These are phyloP conservation scores for Penicillium aurantiogriseum DNA, from an alignment of 2,329 filamentous ascomycete species.

Conservation along the genomic window DNA sequence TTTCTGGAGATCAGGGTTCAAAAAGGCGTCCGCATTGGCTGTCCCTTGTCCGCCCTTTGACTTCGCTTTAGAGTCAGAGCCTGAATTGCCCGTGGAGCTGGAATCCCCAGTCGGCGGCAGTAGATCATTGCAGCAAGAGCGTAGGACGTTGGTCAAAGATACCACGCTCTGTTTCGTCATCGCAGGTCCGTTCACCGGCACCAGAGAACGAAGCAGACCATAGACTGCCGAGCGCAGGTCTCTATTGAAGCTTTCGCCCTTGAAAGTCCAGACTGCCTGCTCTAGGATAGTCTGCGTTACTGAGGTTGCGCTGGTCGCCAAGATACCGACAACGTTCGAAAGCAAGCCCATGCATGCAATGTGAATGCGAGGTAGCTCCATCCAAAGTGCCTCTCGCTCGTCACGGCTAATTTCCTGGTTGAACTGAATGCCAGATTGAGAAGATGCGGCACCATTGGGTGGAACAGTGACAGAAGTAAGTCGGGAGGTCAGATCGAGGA, in stretches of 20 bases:
- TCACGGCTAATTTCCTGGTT: conserved; percentile 74
- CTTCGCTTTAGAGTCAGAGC: conserved; percentile 44
- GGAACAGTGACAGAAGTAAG: conserved; percentile 64
- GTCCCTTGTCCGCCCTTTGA: conserved; percentile 36
- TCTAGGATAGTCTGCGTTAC: conserved; percentile 66
- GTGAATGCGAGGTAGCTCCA: conserved; percentile 71
- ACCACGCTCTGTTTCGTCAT: conserved; percentile 65
- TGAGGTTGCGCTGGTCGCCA: conserved; percentile 58
- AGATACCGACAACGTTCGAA: conserved; percentile 55
- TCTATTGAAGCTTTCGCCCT: conserved; percentile 49
- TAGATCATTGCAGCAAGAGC: conserved; percentile 72
- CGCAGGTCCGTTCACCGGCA: conserved; percentile 63
- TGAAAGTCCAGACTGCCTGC: conserved; percentile 70
- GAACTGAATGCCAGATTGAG: conserved; percentile 55
- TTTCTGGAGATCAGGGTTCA: conserved; percentile 48
- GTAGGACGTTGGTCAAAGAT: conserved; percentile 62
- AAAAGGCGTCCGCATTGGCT: conserved; percentile 69
- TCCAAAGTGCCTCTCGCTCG: conserved; percentile 77
- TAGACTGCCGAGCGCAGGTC: conserved; percentile 63
- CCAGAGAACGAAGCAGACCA: conserved; percentile 54
- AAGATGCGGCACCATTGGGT: conserved; percentile 38
- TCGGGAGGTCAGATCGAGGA: conserved; percentile 69
- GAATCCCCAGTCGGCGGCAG: conserved; percentile 51
- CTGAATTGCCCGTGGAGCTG: conserved; percentile 21
- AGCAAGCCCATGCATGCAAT: conserved; percentile 66